These are phyloP conservation scores for Nigrospora oryzae DNA, from an alignment of 2,329 filamentous ascomycete species.

Conservation along the genomic window DNA sequence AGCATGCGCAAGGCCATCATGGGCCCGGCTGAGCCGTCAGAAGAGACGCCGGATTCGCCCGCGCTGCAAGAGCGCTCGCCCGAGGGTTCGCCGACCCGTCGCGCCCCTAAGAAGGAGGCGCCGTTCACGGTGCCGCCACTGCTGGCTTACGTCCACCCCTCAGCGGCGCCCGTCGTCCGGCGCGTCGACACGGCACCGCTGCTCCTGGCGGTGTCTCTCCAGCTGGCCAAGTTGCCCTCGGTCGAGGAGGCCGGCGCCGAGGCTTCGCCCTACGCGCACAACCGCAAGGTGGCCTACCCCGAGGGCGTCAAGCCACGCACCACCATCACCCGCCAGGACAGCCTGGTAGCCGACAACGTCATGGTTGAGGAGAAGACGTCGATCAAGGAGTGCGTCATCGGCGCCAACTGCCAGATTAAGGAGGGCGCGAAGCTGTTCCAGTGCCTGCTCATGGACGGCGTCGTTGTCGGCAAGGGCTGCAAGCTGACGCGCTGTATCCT, in stretches of 20 bases:
- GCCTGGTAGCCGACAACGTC: slow-evolving; percentile 79
- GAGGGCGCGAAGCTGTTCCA: slow-evolving; percentile 79
- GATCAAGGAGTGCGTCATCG: slow-evolving; percentile 89
- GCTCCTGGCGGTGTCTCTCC: slow-evolving; percentile 72
- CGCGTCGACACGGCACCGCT: slow-evolving; percentile 83
- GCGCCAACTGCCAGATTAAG: slow-evolving; percentile 77
- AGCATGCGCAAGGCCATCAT: slow-evolving; percentile 60
- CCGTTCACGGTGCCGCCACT: slow-evolving; percentile 54
- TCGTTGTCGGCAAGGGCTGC: slow-evolving; percentile 73
- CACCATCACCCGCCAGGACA: slow-evolving; percentile 75
- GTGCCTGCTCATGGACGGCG: slow-evolving; percentile 89
- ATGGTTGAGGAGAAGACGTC: slow-evolving; percentile 80
- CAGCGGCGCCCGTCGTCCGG: slow-evolving; percentile 55
- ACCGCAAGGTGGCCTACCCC: slow-evolving; percentile 73
- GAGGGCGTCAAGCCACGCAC: slow-evolving; percentile 72
- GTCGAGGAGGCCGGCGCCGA: slow-evolving; percentile 53
- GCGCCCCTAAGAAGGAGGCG: slow-evolving; percentile 12
- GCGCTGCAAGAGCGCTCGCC: slow-evolving; percentile 6
- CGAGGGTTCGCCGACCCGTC: slow-evolving; percentile 9
- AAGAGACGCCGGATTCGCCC: slow-evolving; percentile 25
- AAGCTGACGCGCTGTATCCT: slow-evolving; percentile 83
- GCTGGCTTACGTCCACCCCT: slow-evolving; percentile 73
- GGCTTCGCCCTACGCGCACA: slow-evolving; percentile 68
- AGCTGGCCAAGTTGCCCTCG: slow-evolving; percentile 75
- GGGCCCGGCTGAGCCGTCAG: slow-evolving; percentile 26